Base-by-base conservation (phyloP, 2,329 filamentous ascomycete species). In the Chaetomium sp. region DNA sequence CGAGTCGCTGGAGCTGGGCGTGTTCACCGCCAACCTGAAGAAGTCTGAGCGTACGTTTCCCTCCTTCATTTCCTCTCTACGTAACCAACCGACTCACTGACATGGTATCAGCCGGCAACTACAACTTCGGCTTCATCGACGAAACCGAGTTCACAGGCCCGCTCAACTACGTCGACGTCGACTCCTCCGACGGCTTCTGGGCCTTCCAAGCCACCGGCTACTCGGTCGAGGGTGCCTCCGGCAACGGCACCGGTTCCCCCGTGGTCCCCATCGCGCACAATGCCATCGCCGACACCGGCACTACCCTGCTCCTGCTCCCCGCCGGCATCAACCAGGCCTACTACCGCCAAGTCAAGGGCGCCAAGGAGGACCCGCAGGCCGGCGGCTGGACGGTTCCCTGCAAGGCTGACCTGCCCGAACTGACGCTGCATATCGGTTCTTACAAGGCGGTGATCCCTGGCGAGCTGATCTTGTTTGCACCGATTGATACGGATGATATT, bases 271-370 rank as follows among this genome's bases (percentile, higher is more conserved):
- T 67, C 47, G 65, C 70, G 57, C 76, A 82, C 68, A 62, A 67
- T 43, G 77, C 76, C 63, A 86, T 87, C 69, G 80, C 80, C 65
- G 84, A 87, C 73, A 87, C 84, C 10, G 84, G 84, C 60, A 86
- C 84, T 62, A 84, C 82, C 12, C 79, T 87, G 43, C 68, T 85
- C 58, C 75, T 84, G 67, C 69, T 85, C 47, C 77, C 78, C 46
- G 65, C 73, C 61, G 62, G 67, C 50, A 72, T 82, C 61, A 75
- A 79, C 59, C 59, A 68, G 4, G 76, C 72, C 54, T 86, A 86
- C 76, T 87, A 85, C 74, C 65, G 68, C 57, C 66, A 79, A 59
- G 78, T 86, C 52, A 51, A 64, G 5, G 74, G 76, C 10, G 76
- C 83, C 5, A 55, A 72, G 54, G 66, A 77, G 66, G 71, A 70